Conservation (phyloP, 805 yeast genomes). For the Saturnispora halmiae region DNA sequence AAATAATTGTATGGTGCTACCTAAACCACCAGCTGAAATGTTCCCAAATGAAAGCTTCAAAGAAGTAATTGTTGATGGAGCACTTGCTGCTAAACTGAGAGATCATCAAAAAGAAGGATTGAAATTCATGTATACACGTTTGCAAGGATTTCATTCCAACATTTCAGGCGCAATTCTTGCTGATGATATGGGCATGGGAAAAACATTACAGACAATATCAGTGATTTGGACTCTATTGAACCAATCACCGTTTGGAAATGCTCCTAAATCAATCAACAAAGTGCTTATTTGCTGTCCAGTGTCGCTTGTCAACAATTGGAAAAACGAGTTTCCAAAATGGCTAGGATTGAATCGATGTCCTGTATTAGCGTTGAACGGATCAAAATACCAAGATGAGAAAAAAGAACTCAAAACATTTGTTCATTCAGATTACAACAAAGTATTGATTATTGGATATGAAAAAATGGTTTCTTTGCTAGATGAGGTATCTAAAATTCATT, state of each 20-base stretch:
- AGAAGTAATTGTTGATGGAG: constrained; percentile 53
- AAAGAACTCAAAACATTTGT: constrained; percentile 52
- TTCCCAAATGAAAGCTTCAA: constrained; percentile 16
- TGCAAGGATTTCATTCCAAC: constrained; percentile 53
- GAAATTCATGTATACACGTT: constrained; percentile 68
- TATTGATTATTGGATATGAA: constrained; percentile 83
- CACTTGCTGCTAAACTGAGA: constrained; percentile 45
- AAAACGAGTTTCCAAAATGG: constrained; percentile 84
- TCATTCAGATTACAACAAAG: constrained; percentile 65
- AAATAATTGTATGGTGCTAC: constrained; percentile 38
- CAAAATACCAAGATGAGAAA: constrained; percentile 45
- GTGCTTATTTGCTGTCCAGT: constrained; percentile 86
- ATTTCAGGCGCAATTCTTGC: constrained; percentile 77
- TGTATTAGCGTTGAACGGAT: constrained; percentile 50
- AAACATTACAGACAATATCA: constrained; percentile 78
- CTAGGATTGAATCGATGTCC: constrained; percentile 55
- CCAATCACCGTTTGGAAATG: constrained; percentile 43
- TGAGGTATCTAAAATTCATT: constrained; percentile 35
- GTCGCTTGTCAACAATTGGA: constrained; percentile 82
- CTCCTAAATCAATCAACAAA: constrained; percentile 36
- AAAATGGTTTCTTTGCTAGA: constrained; percentile 48
- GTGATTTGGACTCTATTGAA: constrained; percentile 46
- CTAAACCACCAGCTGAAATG: constrained; percentile 17
- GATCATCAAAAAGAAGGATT: constrained; percentile 87
- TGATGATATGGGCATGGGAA: constrained; percentile 96